A percentile compares a stretch with the other conserved stretches of the same genome.
Conservation (phyloP, 2,329 filamentous ascomycete genomes). For the Pseudocercospora vitis region DNA sequence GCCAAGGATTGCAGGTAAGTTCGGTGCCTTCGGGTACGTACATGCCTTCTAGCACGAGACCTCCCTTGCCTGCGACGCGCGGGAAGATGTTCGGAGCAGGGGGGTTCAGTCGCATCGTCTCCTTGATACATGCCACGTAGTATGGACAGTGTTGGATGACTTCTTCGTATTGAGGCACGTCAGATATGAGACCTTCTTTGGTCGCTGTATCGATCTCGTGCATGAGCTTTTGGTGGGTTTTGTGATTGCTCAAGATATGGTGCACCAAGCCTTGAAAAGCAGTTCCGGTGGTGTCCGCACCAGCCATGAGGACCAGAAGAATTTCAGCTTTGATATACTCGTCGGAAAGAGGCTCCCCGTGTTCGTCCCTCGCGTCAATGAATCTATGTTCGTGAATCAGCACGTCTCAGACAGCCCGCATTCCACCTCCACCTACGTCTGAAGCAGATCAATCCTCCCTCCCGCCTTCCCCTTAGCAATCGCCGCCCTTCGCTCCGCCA, state of each 20-base stretch:
- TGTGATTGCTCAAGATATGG: conserved; percentile 35
- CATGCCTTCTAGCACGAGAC: conserved; percentile 38
- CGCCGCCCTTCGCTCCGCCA: conserved; percentile 51
- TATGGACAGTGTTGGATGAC: conserved; percentile 40
- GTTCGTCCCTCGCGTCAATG: conserved; percentile 40
- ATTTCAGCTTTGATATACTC: conserved; percentile 57
- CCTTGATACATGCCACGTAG: conserved; percentile 44
- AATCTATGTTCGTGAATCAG: conserved; percentile 31
- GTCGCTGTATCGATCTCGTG: conserved; percentile 34
- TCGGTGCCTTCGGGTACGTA: conserved; percentile 21
- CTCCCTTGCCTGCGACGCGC: conserved; percentile 50
- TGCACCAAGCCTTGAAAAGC: conserved; percentile 35
- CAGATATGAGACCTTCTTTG: conserved; percentile 31
- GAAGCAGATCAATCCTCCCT: conserved; percentile 54
- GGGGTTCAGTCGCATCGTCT: conserved; percentile 42
- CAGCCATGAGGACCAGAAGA: conserved; percentile 49
- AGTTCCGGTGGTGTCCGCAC: conserved; percentile 44
- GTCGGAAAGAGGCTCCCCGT: conserved; percentile 49
- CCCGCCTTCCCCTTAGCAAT: conserved; percentile 48
- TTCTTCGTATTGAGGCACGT: conserved; percentile 37
- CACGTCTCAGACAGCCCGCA: neutral
- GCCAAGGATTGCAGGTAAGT: conserved; percentile 1
- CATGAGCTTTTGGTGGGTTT: conserved; percentile 31
- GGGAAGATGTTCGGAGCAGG: conserved; percentile 36
- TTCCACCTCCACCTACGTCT: conserved; percentile 42